Base-by-base conservation (phyloP, 2,329 filamentous ascomycete species). In the Botrytis squamosa region DNA sequence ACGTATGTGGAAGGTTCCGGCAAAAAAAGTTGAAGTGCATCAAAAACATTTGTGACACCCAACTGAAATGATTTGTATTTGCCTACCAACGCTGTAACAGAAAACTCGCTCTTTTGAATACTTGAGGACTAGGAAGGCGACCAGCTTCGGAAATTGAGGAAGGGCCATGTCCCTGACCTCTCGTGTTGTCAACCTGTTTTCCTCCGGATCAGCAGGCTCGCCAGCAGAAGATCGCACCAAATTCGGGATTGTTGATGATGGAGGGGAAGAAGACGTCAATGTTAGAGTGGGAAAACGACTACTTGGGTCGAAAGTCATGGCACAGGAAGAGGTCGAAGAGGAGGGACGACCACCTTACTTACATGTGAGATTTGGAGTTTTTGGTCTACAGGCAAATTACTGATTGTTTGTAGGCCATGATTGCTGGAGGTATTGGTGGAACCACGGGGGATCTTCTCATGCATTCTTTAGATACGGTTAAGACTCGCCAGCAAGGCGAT, bases 391-490 rank as follows among this genome's bases (percentile, higher is more conserved):
- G 74, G 70, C 73, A 59, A 65, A 69, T 74, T 76, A 64, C 76
- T 79, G 67, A 78, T 73, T 65, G 69, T 74, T 42, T 64, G 72
- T 79, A 97, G 94, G 91, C 93, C 82, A 99, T 98, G 95, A 87
- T 99, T 80, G 96, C 96, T 49, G 96, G 96, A 80, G 96, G 95
- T 75, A 86, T 97, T 71, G 96, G 97, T 80, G 96, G 96, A 71
- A 95, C 93, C 25, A 97, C 92, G 73, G 96, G 97, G 74, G 96
- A 99, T 83, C 92, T 99, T 88, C 86, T 99, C 77, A 99, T 99
- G 96, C 96, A 99, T 85, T 98, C 95, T 64, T 88, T 99, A 80
- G 96, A 99, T 83, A 99, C 96, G 0, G 96, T 99, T 80, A 99
- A 99, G 85, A 99, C 96, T 65, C 90, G 96, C 78, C 97, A 99